A percentile compares a stretch with the other conserved stretches of the same genome.
phyloP scores from a whole-genome alignment of 805 yeast genomes.

The Candida xyloterini region DNA sequence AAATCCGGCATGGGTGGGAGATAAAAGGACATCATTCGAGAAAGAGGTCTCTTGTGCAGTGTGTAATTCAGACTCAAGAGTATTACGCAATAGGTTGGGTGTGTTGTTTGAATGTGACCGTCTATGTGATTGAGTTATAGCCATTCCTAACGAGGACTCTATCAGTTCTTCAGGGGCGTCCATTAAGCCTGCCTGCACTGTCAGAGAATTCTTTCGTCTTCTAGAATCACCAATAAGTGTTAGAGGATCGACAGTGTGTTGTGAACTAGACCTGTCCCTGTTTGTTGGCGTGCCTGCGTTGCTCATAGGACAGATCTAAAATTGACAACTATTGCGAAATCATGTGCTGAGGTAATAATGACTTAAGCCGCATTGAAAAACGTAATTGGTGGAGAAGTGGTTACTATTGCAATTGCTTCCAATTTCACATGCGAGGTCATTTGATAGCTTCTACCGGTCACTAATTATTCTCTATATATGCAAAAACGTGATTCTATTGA shows the following conservation, averaged over 20 bases:
- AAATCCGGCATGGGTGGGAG: slow-evolving; percentile 2
- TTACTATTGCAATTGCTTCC: not conserved
- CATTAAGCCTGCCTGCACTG: slow-evolving; percentile 4
- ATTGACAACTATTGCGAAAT: slow-evolving; percentile 5
- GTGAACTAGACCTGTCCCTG: not conserved
- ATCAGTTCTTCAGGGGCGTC: slow-evolving; percentile 2
- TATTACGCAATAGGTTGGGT: slow-evolving; percentile 6
- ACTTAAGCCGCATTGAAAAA: not conserved
- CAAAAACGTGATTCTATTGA: too few relatives aligned
- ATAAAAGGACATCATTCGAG: not conserved
- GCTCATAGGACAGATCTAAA: slow-evolving; percentile 3
- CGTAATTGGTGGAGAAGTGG: not conserved
- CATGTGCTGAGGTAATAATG: slow-evolving; percentile 6
- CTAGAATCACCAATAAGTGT: not conserved
- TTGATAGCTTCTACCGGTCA: too few relatives aligned
- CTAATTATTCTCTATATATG: too few relatives aligned
- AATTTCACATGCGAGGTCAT: too few relatives aligned
- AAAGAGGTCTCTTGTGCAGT: not conserved
- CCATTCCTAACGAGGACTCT: slow-evolving; percentile 10
- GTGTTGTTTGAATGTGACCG: slow-evolving; percentile 15
- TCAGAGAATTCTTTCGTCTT: slow-evolving; percentile 7
- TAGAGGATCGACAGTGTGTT: not conserved
- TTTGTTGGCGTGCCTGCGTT: not conserved
- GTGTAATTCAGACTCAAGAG: not conserved
- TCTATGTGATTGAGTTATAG: slow-evolving; percentile 10